Conservation (phyloP, 257 asterid genomes). For the Solanum corneliomulleri region DNA sequence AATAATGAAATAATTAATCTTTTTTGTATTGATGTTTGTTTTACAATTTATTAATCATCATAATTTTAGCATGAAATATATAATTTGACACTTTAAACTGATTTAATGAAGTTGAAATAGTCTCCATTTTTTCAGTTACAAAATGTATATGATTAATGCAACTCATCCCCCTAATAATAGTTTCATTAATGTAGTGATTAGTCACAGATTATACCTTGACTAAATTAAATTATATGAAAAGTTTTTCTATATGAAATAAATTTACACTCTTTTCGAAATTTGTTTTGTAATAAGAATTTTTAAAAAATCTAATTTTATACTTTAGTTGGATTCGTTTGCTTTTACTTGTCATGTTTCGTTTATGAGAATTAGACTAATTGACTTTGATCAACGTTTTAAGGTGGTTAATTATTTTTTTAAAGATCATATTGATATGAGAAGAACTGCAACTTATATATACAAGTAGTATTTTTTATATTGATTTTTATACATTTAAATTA, state of each 20-base stretch:
- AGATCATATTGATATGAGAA: too few relatives aligned
- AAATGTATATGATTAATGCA: not conserved
- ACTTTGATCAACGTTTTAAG: not conserved
- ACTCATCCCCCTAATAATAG: not conserved
- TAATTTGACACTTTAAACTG: not conserved
- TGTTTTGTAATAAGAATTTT: not conserved
- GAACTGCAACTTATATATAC: not conserved
- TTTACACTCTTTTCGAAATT: not conserved
- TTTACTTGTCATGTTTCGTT: not conserved
- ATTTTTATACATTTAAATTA: not conserved
- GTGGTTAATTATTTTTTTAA: too few relatives aligned
- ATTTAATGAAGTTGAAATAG: not conserved
- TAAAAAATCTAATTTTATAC: not conserved
- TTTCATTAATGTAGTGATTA: not conserved
- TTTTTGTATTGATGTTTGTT: not conserved
- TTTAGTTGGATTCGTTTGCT: fast-evolving
- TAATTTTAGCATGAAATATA: not conserved
- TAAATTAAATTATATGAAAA: not conserved
- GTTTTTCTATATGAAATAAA: not conserved
- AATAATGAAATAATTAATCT: not conserved
- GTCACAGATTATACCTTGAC: not conserved
- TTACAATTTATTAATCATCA: not conserved
- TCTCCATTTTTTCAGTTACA: not conserved
- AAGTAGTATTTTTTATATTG: not conserved
- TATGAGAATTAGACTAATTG: not conserved